phyloP scores from a whole-genome alignment of 2,329 filamentous ascomycete species.

The Botryosphaeria dothidea region DNA sequence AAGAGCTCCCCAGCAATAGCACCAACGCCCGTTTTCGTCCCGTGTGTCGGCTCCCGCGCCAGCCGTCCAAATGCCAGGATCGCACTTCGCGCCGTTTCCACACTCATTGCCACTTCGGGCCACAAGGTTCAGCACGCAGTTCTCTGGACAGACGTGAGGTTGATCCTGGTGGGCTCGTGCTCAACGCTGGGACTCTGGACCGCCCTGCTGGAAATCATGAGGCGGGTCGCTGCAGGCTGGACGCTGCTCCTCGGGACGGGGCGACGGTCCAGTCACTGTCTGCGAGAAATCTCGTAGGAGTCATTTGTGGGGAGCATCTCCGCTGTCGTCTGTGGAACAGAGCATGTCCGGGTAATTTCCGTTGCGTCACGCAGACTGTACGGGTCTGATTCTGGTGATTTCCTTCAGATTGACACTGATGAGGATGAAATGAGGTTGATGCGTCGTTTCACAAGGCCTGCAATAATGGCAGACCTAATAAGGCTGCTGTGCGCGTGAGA shows the following conservation, averaged over 20 bases:
- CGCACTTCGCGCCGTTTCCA: not conserved
- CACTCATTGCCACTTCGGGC: not conserved
- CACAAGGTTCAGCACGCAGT: not conserved
- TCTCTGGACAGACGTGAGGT: not conserved
- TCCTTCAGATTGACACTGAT: not conserved
- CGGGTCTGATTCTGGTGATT: not conserved
- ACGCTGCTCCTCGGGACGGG: not conserved
- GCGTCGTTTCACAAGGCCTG: not conserved
- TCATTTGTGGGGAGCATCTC: not conserved
- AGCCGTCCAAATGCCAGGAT: not conserved
- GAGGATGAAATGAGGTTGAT: slow-evolving; percentile 1
- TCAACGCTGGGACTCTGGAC: not conserved
- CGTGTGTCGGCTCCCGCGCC: not conserved
- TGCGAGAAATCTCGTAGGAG: not conserved
- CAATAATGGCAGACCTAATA: not conserved
- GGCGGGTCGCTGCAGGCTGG: not conserved
- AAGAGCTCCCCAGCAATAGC: not conserved
- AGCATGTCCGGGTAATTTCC: not conserved
- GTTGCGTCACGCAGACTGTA: not conserved
- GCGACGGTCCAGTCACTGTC: not conserved
- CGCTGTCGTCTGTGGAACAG: not conserved
- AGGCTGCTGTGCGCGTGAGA: not conserved
- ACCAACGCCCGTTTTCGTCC: not conserved
- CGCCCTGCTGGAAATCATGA: not conserved
- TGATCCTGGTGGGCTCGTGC: slow-evolving; percentile 12